Conservation (phyloP, 2,329 filamentous ascomycete species). For the Ophiosphaerella herpotricha region DNA sequence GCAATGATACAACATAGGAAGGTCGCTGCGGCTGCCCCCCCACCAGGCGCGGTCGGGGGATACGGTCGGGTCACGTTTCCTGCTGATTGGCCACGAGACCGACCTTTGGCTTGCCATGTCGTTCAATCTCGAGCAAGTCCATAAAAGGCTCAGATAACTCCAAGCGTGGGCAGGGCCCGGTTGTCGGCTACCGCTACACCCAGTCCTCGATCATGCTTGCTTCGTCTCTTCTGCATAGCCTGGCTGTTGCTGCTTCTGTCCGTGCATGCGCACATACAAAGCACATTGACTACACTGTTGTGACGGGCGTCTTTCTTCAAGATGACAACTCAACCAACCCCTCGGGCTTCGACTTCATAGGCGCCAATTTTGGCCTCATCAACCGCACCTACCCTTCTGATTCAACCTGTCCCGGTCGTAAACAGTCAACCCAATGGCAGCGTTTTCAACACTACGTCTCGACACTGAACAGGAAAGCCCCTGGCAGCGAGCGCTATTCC, state of each 20-base stretch:
- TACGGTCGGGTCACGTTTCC: conserved; percentile 28
- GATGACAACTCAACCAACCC: conserved; percentile 63
- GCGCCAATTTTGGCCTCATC: conserved; percentile 67
- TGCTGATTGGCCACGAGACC: conserved; percentile 26
- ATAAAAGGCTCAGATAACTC: not conserved
- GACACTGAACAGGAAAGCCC: conserved; percentile 56
- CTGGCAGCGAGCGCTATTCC: conserved; percentile 62
- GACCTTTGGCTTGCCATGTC: not conserved
- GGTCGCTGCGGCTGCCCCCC: conserved; percentile 2
- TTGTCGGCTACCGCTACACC: not conserved
- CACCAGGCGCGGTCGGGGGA: conserved; percentile 8
- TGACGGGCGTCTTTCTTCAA: conserved; percentile 67
- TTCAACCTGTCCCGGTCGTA: conserved; percentile 35
- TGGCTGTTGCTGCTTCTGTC: conserved; percentile 21
- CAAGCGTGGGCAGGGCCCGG: not conserved
- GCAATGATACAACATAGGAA: conserved; percentile 7
- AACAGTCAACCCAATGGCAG: conserved; percentile 64
- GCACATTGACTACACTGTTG: conserved; percentile 64
- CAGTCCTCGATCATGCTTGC: conserved; percentile 16
- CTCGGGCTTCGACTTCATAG: conserved; percentile 54
- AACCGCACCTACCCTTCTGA: conserved; percentile 66
- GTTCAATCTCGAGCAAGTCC: not conserved
- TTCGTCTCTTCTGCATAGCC: conserved; percentile 19
- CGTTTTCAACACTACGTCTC: conserved; percentile 64
- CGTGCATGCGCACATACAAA: conserved; percentile 20